Evolutionary conservation across 305 asterid species (phyloP), one percentile per base, ranked within the genome.

Genomic region (Fraxinus velutina): DNA sequence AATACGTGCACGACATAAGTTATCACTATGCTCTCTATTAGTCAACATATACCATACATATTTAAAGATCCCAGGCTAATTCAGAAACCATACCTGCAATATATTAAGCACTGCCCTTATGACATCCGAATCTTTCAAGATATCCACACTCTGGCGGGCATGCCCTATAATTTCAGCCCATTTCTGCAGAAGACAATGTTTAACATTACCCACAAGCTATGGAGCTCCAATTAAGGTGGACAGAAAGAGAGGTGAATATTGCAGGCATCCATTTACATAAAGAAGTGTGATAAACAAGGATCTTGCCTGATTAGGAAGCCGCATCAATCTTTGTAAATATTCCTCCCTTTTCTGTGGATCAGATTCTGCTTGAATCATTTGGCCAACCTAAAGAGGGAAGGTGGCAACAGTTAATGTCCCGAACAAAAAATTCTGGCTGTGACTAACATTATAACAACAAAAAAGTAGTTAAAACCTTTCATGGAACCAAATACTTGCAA

Each of bases 81-180:
- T 77, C 82, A 82, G 44, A 86, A 77, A 36, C 17, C 80, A 80
- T 2, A 96, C 99, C 99, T 96, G 99, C 89, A 96, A 89, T 82
- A 96, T 94, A 80, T 96, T 94, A 30, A 94, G 99, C 85, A 96
- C 99, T 32, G 96, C 94, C 86, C 93, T 89, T 44, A 94, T 91
- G 78, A 94, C 93, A 85, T 90, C 99, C 37, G 86, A 92, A 82
- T 96, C 98, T 89, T 92, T 96, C 94, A 96, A 88, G 89, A 85
- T 90, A 83, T 96, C 98, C 72, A 92, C 97, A 86, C 96, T 92
- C 76, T 86, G 94, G 27, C 93, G 97, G 30, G 99, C 98, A 81
- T 94, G 97, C 37, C 96, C 97, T 62, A 96, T 94, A 83, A 96
- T 96, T 83, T 96, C 98, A 57, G 87, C 91, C 98, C 98, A 96